phyloP scores from a whole-genome alignment of 148 eudicot genomes.

The Chenopodium album region DNA sequence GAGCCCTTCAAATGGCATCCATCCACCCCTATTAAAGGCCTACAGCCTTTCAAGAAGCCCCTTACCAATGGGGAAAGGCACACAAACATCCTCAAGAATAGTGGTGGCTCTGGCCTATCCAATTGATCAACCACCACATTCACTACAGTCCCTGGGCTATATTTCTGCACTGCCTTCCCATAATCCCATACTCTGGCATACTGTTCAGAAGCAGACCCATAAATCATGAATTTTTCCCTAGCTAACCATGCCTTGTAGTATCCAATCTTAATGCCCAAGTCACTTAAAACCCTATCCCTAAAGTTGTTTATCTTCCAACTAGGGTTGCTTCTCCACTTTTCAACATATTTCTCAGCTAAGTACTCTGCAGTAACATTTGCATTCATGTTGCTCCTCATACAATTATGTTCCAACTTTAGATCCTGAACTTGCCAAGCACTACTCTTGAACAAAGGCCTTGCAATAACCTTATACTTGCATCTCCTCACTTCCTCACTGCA shows the following conservation, averaged over 20 bases:
- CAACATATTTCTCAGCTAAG: not conserved
- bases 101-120: not conserved
- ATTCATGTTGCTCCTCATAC: not conserved
- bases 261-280: not conserved
- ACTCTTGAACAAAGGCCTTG: not conserved
- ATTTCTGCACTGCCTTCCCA: not conserved
- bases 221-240: not conserved
- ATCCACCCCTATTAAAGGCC: constrained; percentile 8
- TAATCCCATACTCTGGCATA: constrained; percentile 12
- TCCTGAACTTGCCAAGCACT: not conserved
- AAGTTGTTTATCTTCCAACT: not conserved
- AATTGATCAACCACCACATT: not conserved
- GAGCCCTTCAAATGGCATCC: constrained; percentile 16
- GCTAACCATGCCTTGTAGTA: not conserved
- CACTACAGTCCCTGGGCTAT: not conserved
- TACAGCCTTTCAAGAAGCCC: constrained; percentile 13
- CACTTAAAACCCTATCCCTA: not conserved
- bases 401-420: not conserved
- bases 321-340: not conserved
- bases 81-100: constrained; percentile 2
- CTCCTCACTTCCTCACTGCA: not conserved
- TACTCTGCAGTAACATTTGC: not conserved
- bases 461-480: not conserved
- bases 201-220: not conserved
- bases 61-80: not conserved